Evolutionary conservation across 2,329 filamentous ascomycete genomes (phyloP), one percentile per base, ranked within the genome.

Genomic region (Curvularia sp.): DNA sequence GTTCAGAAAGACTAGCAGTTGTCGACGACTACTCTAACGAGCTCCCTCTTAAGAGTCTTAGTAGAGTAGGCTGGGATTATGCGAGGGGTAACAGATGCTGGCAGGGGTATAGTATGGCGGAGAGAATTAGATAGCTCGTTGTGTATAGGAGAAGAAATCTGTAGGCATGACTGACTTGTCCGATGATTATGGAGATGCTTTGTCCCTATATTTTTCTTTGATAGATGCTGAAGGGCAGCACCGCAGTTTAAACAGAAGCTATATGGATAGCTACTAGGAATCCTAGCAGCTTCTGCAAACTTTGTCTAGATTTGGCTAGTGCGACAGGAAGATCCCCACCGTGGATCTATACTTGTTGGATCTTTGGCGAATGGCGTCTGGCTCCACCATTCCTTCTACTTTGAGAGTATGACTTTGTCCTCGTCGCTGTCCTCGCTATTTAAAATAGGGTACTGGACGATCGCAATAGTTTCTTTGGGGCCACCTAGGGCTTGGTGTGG

Each of bases 1-100:
- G 13, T 47, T 39, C 36, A 43, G 28, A 55, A 55, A 21, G 18
- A 49, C 52, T 51, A 59, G 28, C 55, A 55, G 43, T 45, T 59
- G 45, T 49, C 38, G 38, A 59, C 12, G 36, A 55, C 38, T 50
- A 59, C 49, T 12, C 30, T n/a, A 49, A 58, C 28, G 43, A 58
- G 43, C 18, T 58, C 36, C 5, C 49, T 49, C 8, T 58, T 28
- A 49, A 49, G 38, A 12, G 23, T 28, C 19, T 21, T 8, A 45
- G 15, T 45, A 30, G 19, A 58, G 38, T 58, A 58, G 15, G 47
- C 18, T 53, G 41, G 32, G 23, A 52, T 38, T 19, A 9, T 13
- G 13, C 13, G 13, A 41, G 27, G 15, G 18, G 21, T 28, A 49
- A 8, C 32, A 41, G 13, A 3, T 19, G 5, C n/a, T 30, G 18